Percentiles rank a stretch among this genome's conserved stretches.
phyloP scores from a whole-genome alignment of 2,329 filamentous ascomycete genomes.

The Alternaria metachromatica region DNA sequence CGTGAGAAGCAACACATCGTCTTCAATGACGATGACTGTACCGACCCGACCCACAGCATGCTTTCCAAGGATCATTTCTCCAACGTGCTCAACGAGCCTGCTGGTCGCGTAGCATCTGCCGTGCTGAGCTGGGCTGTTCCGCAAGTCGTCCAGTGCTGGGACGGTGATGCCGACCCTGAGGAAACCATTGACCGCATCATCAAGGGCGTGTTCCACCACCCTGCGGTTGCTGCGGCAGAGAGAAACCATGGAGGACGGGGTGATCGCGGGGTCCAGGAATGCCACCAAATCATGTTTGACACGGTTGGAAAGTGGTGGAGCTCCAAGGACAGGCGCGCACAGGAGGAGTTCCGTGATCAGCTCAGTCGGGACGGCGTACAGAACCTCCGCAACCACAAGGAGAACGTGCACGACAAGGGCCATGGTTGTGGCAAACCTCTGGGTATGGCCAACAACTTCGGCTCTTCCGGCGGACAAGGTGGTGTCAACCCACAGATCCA shows the following conservation, averaged over 20 bases:
- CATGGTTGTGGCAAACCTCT: conserved; percentile 85
- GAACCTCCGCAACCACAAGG: conserved; percentile 82
- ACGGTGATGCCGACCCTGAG: conserved; percentile 77
- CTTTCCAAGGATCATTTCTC: conserved; percentile 95
- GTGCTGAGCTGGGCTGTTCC: conserved; percentile 87
- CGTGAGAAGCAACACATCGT: conserved; percentile 84
- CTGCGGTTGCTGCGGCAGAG: conserved; percentile 74
- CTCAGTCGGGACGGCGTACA: conserved; percentile 80
- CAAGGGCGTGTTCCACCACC: conserved; percentile 84
- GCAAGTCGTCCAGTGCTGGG: conserved; percentile 86
- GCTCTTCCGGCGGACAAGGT: conserved; percentile 49
- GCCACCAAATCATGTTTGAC: conserved; percentile 78
- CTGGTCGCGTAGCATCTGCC: conserved; percentile 79
- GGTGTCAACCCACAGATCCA: conserved; percentile 51
- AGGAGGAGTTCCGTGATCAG: conserved; percentile 73
- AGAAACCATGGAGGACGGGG: conserved; percentile 55
- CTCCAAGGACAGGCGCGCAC: conserved; percentile 66
- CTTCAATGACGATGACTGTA: conserved; percentile 77
- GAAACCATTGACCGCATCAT: conserved; percentile 78
- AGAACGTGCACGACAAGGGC: conserved; percentile 81
- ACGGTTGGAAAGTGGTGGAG: conserved; percentile 85
- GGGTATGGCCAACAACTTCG: conserved; percentile 70
- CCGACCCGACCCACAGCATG: conserved; percentile 93
- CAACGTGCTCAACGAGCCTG: conserved; percentile 86
- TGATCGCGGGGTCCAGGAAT: conserved; percentile 61